Evolutionary conservation across 495 filamentous ascomycete genomes (phyloP).

Genomic region (Astrocystis sublimbata): DNA sequence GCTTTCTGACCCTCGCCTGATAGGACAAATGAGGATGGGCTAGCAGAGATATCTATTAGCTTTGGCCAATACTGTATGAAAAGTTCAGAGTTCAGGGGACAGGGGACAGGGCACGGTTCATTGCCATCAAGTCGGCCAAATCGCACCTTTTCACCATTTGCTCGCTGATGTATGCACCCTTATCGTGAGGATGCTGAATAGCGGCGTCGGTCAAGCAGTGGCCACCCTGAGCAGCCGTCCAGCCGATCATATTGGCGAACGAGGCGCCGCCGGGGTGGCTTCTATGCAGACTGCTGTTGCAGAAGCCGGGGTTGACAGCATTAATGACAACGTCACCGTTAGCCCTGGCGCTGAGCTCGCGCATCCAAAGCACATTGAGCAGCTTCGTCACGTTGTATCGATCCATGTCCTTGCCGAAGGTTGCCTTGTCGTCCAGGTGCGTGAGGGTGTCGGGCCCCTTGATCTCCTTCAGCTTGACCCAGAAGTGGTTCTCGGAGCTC

Average conservation of each 20-base stretch:
- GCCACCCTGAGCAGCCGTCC: constrained; percentile 20
- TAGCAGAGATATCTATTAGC: background rate
- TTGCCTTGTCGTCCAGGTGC: background rate
- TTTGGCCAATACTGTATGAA: too few relatives aligned
- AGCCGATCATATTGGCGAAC: constrained; percentile 17
- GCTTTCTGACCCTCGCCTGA: background rate
- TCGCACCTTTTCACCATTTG: constrained; percentile 22
- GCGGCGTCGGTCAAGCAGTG: constrained; percentile 23
- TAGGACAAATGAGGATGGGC: background rate
- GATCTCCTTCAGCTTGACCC: background rate
- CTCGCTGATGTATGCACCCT: constrained; percentile 26
- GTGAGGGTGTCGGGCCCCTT: background rate
- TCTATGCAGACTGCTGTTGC: constrained; percentile 21
- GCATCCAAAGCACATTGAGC: constrained; percentile 25
- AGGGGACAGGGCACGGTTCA: too few relatives aligned
- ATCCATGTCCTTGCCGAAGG: constrained; percentile 18
- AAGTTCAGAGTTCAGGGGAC: too few relatives aligned
- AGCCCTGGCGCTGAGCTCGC: constrained; percentile 15
- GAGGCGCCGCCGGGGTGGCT: constrained; percentile 13
- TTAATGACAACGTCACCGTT: constrained; percentile 19
- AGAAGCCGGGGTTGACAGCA: constrained; percentile 25
- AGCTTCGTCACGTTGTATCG: constrained; percentile 23
- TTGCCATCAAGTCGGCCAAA: background rate
- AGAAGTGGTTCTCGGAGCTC: constrained; percentile 20
- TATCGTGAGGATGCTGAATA: constrained; percentile 11